Evolutionary conservation across 768 basidiomycete genomes (phyloP).

Genomic region (Melanogaster broomeanus): DNA sequence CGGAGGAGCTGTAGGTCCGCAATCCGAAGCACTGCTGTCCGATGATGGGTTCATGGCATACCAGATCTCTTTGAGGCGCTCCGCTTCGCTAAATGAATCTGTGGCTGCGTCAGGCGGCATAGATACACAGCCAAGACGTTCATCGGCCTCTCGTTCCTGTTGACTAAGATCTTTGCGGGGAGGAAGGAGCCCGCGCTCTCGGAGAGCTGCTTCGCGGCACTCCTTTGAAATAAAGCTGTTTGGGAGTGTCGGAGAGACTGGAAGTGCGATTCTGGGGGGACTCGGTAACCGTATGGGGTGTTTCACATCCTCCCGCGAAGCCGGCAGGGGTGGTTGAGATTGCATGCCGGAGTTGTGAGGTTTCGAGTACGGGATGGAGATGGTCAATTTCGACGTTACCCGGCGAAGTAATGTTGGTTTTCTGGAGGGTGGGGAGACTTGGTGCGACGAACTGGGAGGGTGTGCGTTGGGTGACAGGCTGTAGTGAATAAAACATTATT

Average conservation of each 20-base stretch:
- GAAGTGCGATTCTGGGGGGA: not conserved
- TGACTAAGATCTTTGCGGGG: constrained; percentile 38
- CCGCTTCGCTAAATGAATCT: constrained; percentile 44
- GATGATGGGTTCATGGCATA: constrained; percentile 39
- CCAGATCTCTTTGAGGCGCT: constrained; percentile 57
- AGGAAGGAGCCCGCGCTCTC: constrained; percentile 60
- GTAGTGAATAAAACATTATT: not conserved
- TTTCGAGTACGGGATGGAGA: constrained; percentile 17
- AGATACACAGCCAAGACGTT: constrained; percentile 40
- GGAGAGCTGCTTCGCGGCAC: constrained; percentile 52
- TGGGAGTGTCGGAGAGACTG: constrained; percentile 17
- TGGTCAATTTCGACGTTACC: constrained; percentile 28
- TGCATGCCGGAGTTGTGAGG: constrained; percentile 3
- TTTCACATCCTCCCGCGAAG: constrained; percentile 2
- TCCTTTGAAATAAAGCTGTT: constrained; percentile 23
- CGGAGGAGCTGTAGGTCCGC: not conserved
- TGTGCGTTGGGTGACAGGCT: not conserved
- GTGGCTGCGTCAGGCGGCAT: constrained; percentile 23
- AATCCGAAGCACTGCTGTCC: constrained; percentile 28
- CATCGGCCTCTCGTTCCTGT: constrained; percentile 43
- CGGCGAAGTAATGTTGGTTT: constrained; percentile 30
- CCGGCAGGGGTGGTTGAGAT: constrained; percentile 15
- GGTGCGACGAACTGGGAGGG: not conserved
- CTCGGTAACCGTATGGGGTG: constrained; percentile 1
- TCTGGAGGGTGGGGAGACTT: not conserved